Conservation (phyloP, 192 early-diverging fungal species). For the Dissophora globulifera region DNA sequence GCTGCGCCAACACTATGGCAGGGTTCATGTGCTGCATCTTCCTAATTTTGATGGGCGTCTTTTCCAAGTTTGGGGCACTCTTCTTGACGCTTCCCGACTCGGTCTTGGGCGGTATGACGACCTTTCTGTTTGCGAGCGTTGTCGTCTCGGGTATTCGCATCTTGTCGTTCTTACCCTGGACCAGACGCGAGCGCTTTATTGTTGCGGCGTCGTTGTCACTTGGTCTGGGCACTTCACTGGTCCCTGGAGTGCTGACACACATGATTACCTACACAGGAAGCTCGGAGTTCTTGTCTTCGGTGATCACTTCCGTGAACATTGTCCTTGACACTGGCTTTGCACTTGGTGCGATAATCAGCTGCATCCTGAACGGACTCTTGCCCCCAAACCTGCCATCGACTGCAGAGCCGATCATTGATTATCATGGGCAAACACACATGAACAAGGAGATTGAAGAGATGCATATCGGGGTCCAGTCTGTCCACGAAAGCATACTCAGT, state of each 20-base stretch:
- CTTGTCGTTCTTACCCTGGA: slow-evolving; percentile 62
- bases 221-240: slow-evolving; percentile 60
- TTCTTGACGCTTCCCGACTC: slow-evolving; percentile 58
- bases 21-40: slow-evolving; percentile 66
- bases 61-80: slow-evolving; percentile 62
- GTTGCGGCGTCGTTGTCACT: slow-evolving; percentile 57
- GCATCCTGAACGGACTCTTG: slow-evolving; percentile 53
- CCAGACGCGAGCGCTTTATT: slow-evolving; percentile 66
- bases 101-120: slow-evolving; percentile 65
- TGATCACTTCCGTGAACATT: slow-evolving; percentile 58
- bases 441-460: slow-evolving; percentile 46
- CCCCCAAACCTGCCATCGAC: slow-evolving; percentile 41
- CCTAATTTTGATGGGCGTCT: slow-evolving; percentile 63
- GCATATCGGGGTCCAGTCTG: slow-evolving; percentile 46
- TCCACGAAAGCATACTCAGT: slow-evolving; percentile 45
- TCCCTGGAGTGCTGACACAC: slow-evolving; percentile 63
- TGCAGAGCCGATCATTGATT: slow-evolving; percentile 41
- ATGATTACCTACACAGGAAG: slow-evolving; percentile 57
- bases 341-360: slow-evolving; percentile 55
- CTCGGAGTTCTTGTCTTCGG: slow-evolving; percentile 52
- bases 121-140: slow-evolving; percentile 64
- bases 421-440: slow-evolving; percentile 27
- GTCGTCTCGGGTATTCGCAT: slow-evolving; percentile 67
- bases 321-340: slow-evolving; percentile 60
- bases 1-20: slow-evolving; percentile 64